Evolutionary conservation across 2,329 filamentous ascomycete species (phyloP).

Genomic region (Macrophomina pseudophaseolina): DNA sequence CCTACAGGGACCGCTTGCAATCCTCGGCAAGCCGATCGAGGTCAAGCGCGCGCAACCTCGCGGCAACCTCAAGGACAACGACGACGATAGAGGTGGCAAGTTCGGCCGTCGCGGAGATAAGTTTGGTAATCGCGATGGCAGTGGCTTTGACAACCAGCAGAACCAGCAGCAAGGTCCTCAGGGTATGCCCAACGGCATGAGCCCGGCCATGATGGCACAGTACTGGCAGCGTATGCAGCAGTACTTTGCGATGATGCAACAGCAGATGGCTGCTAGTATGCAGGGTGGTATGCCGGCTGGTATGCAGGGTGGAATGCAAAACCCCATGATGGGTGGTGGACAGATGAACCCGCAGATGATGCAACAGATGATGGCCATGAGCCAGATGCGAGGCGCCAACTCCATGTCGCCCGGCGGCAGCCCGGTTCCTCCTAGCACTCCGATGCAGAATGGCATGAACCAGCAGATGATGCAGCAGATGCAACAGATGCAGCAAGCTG

Average conservation of each 20-base stretch:
- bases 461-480: conserved; percentile 77
- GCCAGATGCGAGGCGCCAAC: conserved; percentile 34
- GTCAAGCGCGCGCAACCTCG: conserved; percentile 97
- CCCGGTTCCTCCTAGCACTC: conserved; percentile 37
- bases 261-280: conserved; percentile 70
- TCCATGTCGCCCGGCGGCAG: conserved; percentile 36
- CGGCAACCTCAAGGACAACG: conserved; percentile 91
- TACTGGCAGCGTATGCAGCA: conserved; percentile 99
- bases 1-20: conserved; percentile 82
- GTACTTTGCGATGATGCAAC: conserved; percentile 94
- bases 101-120: conserved; percentile 43
- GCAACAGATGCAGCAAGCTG: conserved; percentile 70
- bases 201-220: conserved; percentile 95
- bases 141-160: conserved; percentile 52
- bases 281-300: conserved; percentile 44
- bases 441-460: conserved; percentile 55
- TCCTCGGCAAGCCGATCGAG: conserved; percentile 94
- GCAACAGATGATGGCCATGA: conserved; percentile 48
- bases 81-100: conserved; percentile 64
- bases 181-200: conserved; percentile 68
- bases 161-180: conserved; percentile 49
- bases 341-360: conserved; percentile 65
- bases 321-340: conserved; percentile 63
- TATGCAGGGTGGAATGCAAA: conserved; percentile 38
- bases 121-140: conserved; percentile 43